Evolutionary conservation across 495 filamentous ascomycete genomes (phyloP).

Genomic region (Talaromyces ruber): DNA sequence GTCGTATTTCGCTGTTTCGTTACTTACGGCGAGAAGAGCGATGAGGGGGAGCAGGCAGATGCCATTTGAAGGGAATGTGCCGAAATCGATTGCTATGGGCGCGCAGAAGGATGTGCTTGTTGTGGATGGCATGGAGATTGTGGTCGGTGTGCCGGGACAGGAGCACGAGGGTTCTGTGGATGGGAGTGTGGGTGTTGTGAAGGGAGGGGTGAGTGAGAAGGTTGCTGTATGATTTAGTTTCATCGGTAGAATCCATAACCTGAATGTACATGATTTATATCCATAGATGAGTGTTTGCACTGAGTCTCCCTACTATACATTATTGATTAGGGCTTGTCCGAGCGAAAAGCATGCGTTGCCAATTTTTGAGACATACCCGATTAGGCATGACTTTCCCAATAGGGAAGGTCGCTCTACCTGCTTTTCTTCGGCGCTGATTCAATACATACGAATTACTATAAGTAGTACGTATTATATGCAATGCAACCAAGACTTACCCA

Average conservation of each 20-base stretch:
- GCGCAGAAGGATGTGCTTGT: constrained; percentile 10
- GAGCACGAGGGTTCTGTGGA: constrained; percentile 4
- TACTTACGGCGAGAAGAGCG: not conserved
- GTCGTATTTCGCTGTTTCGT: not conserved
- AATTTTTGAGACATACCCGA: not conserved
- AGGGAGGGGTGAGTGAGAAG: constrained; percentile 13
- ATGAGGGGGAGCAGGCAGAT: not conserved
- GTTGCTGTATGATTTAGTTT: constrained; percentile 11
- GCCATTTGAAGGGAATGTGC: not conserved
- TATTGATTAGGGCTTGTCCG: no score
- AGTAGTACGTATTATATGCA: not conserved
- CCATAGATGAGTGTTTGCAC: no score
- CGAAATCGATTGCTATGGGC: constrained; percentile 11
- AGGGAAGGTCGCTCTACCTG: no score
- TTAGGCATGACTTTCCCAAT: not conserved
- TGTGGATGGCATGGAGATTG: constrained; percentile 7
- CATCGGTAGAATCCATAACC: no score
- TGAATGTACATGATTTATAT: no score
- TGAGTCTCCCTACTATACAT: no score
- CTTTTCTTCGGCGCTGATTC: no score
- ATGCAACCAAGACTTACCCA: no score
- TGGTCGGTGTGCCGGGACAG: not conserved
- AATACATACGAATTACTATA: no score
- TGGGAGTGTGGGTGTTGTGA: constrained; percentile 10
- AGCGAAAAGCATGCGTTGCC: no score